Evolutionary conservation across 192 early-diverging fungal species (phyloP).

Genomic region (Backusella morwellensis): DNA sequence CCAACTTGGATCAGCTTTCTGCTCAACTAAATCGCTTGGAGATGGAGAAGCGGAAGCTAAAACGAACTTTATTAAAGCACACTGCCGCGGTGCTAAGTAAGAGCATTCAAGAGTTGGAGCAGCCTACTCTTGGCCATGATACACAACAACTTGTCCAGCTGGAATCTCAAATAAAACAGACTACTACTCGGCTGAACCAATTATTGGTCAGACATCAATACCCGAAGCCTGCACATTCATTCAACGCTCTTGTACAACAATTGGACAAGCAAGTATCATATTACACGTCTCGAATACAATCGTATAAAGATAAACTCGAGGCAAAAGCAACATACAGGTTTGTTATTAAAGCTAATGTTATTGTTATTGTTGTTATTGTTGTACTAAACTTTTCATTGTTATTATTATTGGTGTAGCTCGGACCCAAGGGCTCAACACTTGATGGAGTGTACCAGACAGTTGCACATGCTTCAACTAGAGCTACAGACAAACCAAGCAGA

Average conservation of each 20-base stretch:
- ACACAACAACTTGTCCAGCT: neutral
- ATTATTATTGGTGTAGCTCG: neutral
- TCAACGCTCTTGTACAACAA: slow-evolving; percentile 2
- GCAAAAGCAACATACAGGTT: neutral
- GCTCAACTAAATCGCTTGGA: slow-evolving; percentile 47
- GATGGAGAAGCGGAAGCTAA: slow-evolving; percentile 40
- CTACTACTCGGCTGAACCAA: neutral
- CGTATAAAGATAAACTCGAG: neutral
- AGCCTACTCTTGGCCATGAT: neutral
- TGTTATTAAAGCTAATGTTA: too few species aligned
- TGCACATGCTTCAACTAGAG: neutral
- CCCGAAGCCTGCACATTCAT: slow-evolving; percentile 2
- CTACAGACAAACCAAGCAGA: neutral
- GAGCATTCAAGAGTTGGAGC: slow-evolving; percentile 44
- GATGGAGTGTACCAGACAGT: neutral
- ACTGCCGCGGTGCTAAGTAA: slow-evolving; percentile 49
- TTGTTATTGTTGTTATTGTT: too few species aligned
- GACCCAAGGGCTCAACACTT: neutral
- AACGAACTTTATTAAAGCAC: slow-evolving; percentile 50
- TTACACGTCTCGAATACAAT: neutral
- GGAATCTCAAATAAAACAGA: slow-evolving; percentile 10
- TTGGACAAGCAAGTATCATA: neutral
- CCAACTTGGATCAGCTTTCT: slow-evolving; percentile 50
- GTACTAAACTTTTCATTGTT: neutral
- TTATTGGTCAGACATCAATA: neutral